phyloP scores from a whole-genome alignment of 352 stramenopile species.

The Sclerospora graminicola region DNA sequence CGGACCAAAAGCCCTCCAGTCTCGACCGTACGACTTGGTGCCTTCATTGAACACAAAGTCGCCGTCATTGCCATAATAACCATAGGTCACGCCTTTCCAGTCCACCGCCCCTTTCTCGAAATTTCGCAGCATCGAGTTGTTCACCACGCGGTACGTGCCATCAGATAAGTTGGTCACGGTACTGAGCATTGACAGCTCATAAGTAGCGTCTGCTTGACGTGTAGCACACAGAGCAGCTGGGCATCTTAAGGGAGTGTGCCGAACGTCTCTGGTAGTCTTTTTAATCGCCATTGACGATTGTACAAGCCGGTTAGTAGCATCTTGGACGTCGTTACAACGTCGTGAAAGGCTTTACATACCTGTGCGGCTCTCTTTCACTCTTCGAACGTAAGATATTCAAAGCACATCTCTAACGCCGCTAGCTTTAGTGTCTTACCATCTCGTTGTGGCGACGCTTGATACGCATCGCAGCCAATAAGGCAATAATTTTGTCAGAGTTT shows the following conservation, averaged over 20 bases:
- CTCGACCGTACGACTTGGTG: conserved; percentile 48
- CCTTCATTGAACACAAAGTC: conserved; percentile 81
- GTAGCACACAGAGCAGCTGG: conserved; percentile 42
- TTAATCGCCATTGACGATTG: conserved; percentile 40
- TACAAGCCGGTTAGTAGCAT: conserved; percentile 57
- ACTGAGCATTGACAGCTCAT: conserved; percentile 55
- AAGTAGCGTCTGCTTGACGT: conserved; percentile 10
- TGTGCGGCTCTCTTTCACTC: conserved; percentile 31
- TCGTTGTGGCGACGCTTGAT: no score
- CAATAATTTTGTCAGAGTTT: conserved; percentile 3
- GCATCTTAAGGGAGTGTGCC: conserved; percentile 29
- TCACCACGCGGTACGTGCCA: conserved; percentile 50
- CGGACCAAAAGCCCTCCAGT: no score
- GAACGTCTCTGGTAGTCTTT: conserved; percentile 23
- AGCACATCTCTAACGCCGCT: conserved; percentile 54
- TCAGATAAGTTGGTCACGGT: conserved; percentile 28
- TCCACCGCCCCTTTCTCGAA: conserved; percentile 60
- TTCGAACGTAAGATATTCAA: conserved; percentile 54
- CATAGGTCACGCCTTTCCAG: conserved; percentile 72
- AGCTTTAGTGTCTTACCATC: no score
- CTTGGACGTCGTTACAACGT: conserved; percentile 29
- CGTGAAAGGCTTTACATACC: conserved; percentile 47
- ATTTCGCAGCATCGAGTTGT: conserved; percentile 80
- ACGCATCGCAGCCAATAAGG: conserved; percentile 15
- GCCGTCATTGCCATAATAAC: conserved; percentile 80